phyloP scores from a whole-genome alignment of 2,329 filamentous ascomycete genomes.

The Curvularia eragrostidis region DNA sequence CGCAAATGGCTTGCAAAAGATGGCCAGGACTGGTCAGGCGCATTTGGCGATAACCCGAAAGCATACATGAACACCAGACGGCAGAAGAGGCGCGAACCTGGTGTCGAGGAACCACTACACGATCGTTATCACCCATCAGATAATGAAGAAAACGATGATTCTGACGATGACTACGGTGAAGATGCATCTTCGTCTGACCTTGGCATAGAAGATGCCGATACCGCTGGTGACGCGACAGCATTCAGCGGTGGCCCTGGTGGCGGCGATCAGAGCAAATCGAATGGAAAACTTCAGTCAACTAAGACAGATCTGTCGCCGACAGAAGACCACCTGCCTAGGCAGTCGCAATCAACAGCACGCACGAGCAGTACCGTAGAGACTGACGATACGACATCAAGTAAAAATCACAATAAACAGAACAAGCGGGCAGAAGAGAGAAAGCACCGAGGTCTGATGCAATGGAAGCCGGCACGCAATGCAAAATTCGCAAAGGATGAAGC shows the following conservation, averaged over 20 bases:
- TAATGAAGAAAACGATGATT: slow-evolving; percentile 51
- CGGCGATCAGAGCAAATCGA: slow-evolving; percentile 21
- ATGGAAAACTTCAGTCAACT: slow-evolving; percentile 33
- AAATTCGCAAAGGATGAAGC: slow-evolving; percentile 89
- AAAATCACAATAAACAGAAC: slow-evolving; percentile 71
- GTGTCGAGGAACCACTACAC: slow-evolving; percentile 59
- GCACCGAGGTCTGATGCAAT: slow-evolving; percentile 92
- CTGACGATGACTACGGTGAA: slow-evolving; percentile 48
- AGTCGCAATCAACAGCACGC: slow-evolving; percentile 37
- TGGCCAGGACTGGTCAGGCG: slow-evolving; percentile 85
- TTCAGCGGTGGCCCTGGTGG: slow-evolving; percentile 30
- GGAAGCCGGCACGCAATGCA: slow-evolving; percentile 85
- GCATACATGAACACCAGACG: slow-evolving; percentile 62
- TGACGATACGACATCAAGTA: slow-evolving; percentile 43
- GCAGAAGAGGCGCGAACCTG: slow-evolving; percentile 64
- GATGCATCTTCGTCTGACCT: slow-evolving; percentile 58
- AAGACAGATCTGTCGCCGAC: slow-evolving; percentile 41
- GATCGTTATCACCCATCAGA: slow-evolving; percentile 59
- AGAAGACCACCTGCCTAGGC: slow-evolving; percentile 23
- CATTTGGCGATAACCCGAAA: slow-evolving; percentile 79
- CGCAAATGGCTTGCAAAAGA: slow-evolving; percentile 78
- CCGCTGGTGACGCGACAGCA: slow-evolving; percentile 30
- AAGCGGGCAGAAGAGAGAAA: slow-evolving; percentile 78
- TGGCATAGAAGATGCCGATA: slow-evolving; percentile 64
- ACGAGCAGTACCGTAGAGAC: slow-evolving; percentile 35